Evolutionary conservation across 2,329 filamentous ascomycete species (phyloP), one percentile per base, ranked within the genome.

Genomic region (Botryosphaeria dothidea): DNA sequence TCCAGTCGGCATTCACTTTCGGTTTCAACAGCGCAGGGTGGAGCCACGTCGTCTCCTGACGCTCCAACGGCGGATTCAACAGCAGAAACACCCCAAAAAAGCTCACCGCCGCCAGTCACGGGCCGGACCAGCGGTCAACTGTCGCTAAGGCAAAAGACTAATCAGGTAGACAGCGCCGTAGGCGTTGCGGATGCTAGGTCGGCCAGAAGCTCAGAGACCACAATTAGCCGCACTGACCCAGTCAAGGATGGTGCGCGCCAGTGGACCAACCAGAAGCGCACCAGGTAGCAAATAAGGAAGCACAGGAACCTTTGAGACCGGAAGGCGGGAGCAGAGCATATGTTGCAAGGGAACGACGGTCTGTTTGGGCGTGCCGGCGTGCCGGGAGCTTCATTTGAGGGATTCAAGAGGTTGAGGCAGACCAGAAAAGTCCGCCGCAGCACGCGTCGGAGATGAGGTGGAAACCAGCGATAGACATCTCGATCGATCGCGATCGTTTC

Each of bases 111-210:
- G 25, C 56, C 41, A 60, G 27, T 46, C 56, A 46, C 38, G 56
- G 56, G 56, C 56, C 56, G 56, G 56, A 60, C 56, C 56, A 60
- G 56, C 56, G 56, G 56, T 60, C 56, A 60, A 60, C 56, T 60
- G 56, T 36, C 41, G 56, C 56, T 60, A 34, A 60, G 34, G 41
- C 38, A 46, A 60, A 34, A 23, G 56, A 60, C 56, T 60, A 60
- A 60, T 60, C 56, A 60, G 41, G 56, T 46, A 60, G 56, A 60
- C 27, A 46, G 36, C 25, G 56, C 56, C 56, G 56, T 25, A 60
- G 29, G 29, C 27, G 23, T 46, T 34, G 27, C 27, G 54, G 38
- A 25, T 46, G 19, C 23, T 45, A 45, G 54, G 34, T 36, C 38
- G 56, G 56, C 56, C 56, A 46, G 56, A 60, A 60, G 56, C 56